These are phyloP conservation scores for Selaginella moellendorffii DNA, from an alignment of 75 land plant genomes.

Conservation along the genomic window DNA sequence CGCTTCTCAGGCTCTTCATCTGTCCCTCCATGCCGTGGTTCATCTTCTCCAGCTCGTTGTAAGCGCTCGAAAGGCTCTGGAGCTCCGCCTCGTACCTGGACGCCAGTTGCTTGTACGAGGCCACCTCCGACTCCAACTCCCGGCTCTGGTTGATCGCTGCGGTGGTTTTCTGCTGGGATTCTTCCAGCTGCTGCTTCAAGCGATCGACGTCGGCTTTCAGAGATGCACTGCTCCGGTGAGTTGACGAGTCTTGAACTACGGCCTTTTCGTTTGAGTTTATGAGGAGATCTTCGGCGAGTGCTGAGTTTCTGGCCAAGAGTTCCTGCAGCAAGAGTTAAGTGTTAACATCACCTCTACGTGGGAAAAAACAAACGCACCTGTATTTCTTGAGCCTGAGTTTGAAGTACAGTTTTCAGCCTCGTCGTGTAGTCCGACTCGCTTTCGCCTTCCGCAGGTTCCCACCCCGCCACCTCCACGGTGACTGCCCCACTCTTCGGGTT, in stretches of 20 bases:
- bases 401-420: constrained; percentile 54
- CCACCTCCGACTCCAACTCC: constrained; percentile 42
- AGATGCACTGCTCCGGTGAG: background rate
- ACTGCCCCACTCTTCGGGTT: constrained; percentile 38
- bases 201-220: background rate
- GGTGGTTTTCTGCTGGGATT: constrained; percentile 38
- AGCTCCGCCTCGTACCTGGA: constrained; percentile 63
- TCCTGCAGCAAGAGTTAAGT: constrained; percentile 32
- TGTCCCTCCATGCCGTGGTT: constrained; percentile 60
- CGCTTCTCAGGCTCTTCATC: constrained; percentile 30
- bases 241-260: background rate
- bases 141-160: constrained; percentile 42
- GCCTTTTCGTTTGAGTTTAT: constrained; percentile 27
- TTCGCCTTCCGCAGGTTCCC: constrained; percentile 64
- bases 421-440: constrained; percentile 51
- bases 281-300: constrained; percentile 66
- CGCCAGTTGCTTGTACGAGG: constrained; percentile 35
- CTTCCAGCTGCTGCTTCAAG: constrained; percentile 41
- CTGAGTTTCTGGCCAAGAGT: constrained; percentile 68
- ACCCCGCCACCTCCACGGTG: constrained; percentile 32
- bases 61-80: constrained; percentile 77
- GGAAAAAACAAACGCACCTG: constrained; percentile 54
- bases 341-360: background rate
- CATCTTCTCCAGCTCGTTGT: constrained; percentile 82
- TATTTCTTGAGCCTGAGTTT: constrained; percentile 80